Evolutionary conservation across 768 basidiomycete genomes (phyloP).

Genomic region (Suillus paluster): DNA sequence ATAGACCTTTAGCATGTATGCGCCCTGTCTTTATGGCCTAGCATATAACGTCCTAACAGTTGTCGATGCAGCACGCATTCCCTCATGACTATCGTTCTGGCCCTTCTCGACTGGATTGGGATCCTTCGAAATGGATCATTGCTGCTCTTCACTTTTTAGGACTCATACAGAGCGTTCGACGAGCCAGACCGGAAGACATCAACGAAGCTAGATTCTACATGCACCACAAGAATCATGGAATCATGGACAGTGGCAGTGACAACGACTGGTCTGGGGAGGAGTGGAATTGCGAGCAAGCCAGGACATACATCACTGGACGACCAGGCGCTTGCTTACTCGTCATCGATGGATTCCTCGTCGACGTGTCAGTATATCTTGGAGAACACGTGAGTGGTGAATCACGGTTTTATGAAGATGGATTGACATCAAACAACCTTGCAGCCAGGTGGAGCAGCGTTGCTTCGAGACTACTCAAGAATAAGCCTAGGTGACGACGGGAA

Average conservation of each 20-base stretch:
- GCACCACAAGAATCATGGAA: conserved; percentile 41
- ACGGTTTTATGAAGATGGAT: neutral
- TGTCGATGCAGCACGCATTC: conserved; percentile 63
- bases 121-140: conserved; percentile 84
- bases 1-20: conserved; percentile 46
- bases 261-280: conserved; percentile 38
- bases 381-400: conserved; percentile 68
- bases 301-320: conserved; percentile 35
- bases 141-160: conserved; percentile 52
- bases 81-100: conserved; percentile 81
- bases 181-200: conserved; percentile 54
- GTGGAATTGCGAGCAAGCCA: conserved; percentile 47
- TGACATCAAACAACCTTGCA: conserved; percentile 24
- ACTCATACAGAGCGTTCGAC: conserved; percentile 51
- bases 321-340: conserved; percentile 52
- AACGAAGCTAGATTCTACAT: conserved; percentile 52
- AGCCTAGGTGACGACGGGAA: conserved; percentile 8
- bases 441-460: conserved; percentile 65
- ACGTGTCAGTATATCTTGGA: conserved; percentile 61
- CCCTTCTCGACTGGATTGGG: conserved; percentile 65
- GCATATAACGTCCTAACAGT: neutral
- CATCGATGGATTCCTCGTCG: conserved; percentile 63
- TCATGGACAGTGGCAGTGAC: conserved; percentile 16
- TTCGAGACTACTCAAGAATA: conserved; percentile 52
- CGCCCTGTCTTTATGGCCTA: neutral